Percentiles rank a stretch among this genome's conserved stretches.
Conservation (phyloP, 345 rosid genomes). For the Zanthoxylum bungeanum region DNA sequence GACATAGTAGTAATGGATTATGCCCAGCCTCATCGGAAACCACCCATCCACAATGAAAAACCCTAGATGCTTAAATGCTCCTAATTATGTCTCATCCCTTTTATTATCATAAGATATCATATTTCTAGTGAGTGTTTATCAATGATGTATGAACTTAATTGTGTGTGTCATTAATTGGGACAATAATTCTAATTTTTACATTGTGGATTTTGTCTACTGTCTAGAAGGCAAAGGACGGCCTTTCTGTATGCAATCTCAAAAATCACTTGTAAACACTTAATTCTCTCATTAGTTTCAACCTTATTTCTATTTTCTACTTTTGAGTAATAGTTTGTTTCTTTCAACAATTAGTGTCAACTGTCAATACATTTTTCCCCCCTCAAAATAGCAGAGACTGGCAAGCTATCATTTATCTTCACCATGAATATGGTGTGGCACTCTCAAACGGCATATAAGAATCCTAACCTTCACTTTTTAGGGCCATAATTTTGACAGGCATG, state of each 20-base stretch:
- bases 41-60: conserved; percentile 90
- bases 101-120: neutral
- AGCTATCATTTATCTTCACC: conserved; percentile 11
- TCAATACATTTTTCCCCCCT: too few relatives aligned
- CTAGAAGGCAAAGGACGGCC: neutral
- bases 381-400: conserved; percentile 18
- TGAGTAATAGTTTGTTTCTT: neutral
- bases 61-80: conserved; percentile 15
- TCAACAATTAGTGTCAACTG: conserved; percentile 2
- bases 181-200: neutral
- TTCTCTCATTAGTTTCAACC: neutral
- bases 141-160: too few relatives aligned
- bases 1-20: conserved; percentile 70
- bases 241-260: neutral
- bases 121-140: neutral
- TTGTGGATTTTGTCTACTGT: neutral
- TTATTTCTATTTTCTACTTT: neutral
- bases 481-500: conserved; percentile 15
- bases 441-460: neutral
- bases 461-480: too few relatives aligned
- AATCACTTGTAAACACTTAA: neutral
- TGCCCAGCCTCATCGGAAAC: conserved; percentile 82
- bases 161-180: neutral
- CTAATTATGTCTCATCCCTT: neutral
- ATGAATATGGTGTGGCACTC: neutral